Percentiles rank a stretch among this genome's conserved stretches.
Conservation (phyloP, 2,329 filamentous ascomycete species). For the Colletotrichum sp. region DNA sequence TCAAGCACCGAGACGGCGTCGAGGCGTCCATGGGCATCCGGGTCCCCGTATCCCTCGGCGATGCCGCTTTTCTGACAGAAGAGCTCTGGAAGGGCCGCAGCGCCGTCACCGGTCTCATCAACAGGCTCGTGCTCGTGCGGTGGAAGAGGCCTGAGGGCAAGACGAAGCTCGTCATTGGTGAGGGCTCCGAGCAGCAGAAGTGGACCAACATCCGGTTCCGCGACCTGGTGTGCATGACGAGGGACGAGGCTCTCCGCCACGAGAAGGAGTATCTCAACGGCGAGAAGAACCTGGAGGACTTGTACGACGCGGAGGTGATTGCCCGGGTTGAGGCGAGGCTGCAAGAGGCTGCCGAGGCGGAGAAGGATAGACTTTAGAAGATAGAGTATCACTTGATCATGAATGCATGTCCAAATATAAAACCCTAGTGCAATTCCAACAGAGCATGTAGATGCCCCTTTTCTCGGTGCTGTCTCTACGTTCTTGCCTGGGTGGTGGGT, state of each 20-base stretch:
- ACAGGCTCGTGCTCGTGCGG: slow-evolving; percentile 77
- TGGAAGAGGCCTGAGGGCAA: slow-evolving; percentile 73
- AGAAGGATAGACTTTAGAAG: slow-evolving; percentile 48
- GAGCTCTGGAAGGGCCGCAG: slow-evolving; percentile 88
- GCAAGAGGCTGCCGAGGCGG: slow-evolving; percentile 69
- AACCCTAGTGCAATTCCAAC: too few relatives aligned
- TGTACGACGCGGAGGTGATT: slow-evolving; percentile 76
- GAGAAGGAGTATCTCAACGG: slow-evolving; percentile 80
- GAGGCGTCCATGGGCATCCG: slow-evolving; percentile 70
- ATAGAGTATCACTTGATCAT: neutral
- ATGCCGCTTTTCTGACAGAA: slow-evolving; percentile 88
- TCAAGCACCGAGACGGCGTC: slow-evolving; percentile 36
- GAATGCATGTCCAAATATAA: neutral
- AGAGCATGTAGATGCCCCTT: too few relatives aligned
- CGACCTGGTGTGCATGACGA: slow-evolving; percentile 90
- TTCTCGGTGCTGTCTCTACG: too few relatives aligned
- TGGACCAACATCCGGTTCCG: slow-evolving; percentile 70
- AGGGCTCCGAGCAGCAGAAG: slow-evolving; percentile 76
- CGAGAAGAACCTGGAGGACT: slow-evolving; percentile 67
- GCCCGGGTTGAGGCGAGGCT: slow-evolving; percentile 70
- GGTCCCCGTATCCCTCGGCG: slow-evolving; percentile 76
- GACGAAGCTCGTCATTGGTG: slow-evolving; percentile 66
- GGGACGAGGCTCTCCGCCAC: slow-evolving; percentile 83
- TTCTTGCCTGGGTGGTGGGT: too few relatives aligned
- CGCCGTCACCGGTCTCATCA: slow-evolving; percentile 80